Conservation (phyloP, 306 rosid genomes). For the Cercis canadensis region DNA sequence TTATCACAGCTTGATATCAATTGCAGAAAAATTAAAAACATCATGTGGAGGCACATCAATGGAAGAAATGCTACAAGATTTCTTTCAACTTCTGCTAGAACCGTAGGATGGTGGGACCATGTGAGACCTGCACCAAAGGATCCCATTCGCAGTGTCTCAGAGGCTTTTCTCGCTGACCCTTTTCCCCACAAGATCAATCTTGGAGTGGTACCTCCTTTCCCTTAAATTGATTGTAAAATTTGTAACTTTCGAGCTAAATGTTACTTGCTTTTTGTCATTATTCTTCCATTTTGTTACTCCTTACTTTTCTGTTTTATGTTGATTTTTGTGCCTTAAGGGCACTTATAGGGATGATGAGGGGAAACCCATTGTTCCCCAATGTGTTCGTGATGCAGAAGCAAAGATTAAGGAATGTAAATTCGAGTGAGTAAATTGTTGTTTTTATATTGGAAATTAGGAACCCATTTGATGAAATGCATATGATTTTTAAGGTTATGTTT, state of each 20-base stretch:
- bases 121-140: constrained; percentile 66
- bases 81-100: constrained; percentile 30
- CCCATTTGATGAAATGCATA: too few species aligned
- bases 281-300: not conserved
- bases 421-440: constrained; percentile 51
- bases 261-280: not conserved
- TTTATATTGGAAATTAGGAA: not conserved
- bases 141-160: constrained; percentile 73
- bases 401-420: constrained; percentile 59
- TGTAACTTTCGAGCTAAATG: not conserved
- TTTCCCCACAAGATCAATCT: constrained; percentile 82
- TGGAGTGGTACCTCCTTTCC: constrained; percentile 58
- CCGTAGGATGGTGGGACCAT: constrained; percentile 44
- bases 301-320: not conserved
- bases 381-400: constrained; percentile 74
- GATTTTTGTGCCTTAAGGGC: constrained; percentile 52
- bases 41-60: constrained; percentile 33
- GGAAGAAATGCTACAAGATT: constrained; percentile 34
- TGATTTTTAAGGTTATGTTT: not conserved
- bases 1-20: not conserved
- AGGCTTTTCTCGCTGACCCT: constrained; percentile 80
- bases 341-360: constrained; percentile 84
- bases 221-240: not conserved
- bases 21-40: not conserved
- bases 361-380: constrained; percentile 75